A percentile compares a stretch with the other conserved stretches of the same genome.
Conservation (phyloP, 2,329 filamentous ascomycete genomes). For the Ophiostoma tasmaniense region DNA sequence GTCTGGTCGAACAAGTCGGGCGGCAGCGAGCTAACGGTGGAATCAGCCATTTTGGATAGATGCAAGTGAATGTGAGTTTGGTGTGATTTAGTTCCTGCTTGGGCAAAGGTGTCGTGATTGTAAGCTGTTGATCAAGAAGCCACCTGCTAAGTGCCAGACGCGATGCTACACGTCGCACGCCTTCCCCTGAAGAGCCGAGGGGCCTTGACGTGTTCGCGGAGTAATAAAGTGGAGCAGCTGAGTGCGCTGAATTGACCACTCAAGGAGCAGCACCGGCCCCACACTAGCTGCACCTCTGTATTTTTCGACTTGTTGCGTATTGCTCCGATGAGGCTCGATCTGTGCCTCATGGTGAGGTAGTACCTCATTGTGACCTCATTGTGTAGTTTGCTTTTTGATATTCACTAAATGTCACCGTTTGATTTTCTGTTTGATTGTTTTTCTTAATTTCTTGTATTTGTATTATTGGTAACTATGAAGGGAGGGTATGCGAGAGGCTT, state of each 20-base stretch:
- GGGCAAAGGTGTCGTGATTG: not conserved
- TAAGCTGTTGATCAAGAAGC: not conserved
- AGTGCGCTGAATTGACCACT: not conserved
- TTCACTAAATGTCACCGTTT: not conserved
- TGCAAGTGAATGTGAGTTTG: not conserved
- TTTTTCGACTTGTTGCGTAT: not conserved
- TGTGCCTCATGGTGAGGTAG: too few relatives aligned
- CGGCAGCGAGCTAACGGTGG: constrained; percentile 30
- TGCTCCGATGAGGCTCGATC: not conserved
- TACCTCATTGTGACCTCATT: too few relatives aligned
- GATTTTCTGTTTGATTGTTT: not conserved
- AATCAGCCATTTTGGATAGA: constrained; percentile 8
- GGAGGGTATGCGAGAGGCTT: not conserved
- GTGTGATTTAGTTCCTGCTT: too few relatives aligned
- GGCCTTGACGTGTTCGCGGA: not conserved
- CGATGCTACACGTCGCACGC: not conserved
- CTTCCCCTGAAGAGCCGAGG: not conserved
- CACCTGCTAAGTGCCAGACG: not conserved
- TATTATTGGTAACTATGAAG: not conserved
- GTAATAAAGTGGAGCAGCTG: not conserved
- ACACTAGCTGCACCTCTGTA: not conserved
- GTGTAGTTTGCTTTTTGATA: not conserved
- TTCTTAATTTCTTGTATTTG: not conserved
- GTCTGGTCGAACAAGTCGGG: constrained; percentile 52
- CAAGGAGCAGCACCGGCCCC: not conserved